A percentile compares a stretch with the other conserved stretches of the same genome.
Evolutionary conservation across 768 basidiomycete genomes (phyloP).

Genomic region (Psilocybe azurescens): DNA sequence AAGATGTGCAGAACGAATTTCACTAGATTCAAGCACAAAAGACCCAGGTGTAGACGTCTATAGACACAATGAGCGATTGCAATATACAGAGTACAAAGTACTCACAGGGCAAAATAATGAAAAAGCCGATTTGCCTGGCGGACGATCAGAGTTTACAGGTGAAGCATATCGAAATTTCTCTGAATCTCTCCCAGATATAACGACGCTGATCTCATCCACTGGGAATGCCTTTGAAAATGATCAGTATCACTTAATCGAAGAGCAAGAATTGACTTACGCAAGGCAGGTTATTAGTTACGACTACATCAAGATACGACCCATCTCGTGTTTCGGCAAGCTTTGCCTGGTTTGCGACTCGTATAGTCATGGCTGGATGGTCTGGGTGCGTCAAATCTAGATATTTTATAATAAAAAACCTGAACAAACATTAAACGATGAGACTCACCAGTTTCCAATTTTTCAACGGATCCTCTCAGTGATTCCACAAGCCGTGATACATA

Average conservation of each 20-base stretch:
- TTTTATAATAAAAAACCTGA: slow-evolving; percentile 1
- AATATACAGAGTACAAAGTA: neutral
- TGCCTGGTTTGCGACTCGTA: slow-evolving; percentile 54
- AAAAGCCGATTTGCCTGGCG: slow-evolving; percentile 62
- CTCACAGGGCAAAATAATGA: slow-evolving; percentile 78
- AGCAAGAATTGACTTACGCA: slow-evolving; percentile 59
- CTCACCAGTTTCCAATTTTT: slow-evolving; percentile 61
- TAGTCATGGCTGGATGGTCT: slow-evolving; percentile 71
- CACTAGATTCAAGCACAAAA: slow-evolving; percentile 70
- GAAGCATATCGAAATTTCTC: slow-evolving; percentile 63
- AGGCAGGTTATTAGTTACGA: slow-evolving; percentile 69
- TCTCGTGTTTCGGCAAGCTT: slow-evolving; percentile 64
- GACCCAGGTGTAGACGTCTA: slow-evolving; percentile 76
- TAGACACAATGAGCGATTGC: slow-evolving; percentile 7
- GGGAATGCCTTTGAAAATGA: slow-evolving; percentile 54
- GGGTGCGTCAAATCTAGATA: slow-evolving; percentile 60
- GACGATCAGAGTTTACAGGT: slow-evolving; percentile 43
- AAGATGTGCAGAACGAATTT: slow-evolving; percentile 68
- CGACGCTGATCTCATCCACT: slow-evolving; percentile 65
- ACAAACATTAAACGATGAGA: slow-evolving; percentile 1
- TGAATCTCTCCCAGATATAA: slow-evolving; percentile 65
- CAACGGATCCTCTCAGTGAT: slow-evolving; percentile 52
- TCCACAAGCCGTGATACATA: slow-evolving; percentile 59
- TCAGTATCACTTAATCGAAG: slow-evolving; percentile 1
- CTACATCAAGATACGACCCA: slow-evolving; percentile 63